Conservation (phyloP, 495 filamentous ascomycete species). For the Terfezia boudieri region DNA sequence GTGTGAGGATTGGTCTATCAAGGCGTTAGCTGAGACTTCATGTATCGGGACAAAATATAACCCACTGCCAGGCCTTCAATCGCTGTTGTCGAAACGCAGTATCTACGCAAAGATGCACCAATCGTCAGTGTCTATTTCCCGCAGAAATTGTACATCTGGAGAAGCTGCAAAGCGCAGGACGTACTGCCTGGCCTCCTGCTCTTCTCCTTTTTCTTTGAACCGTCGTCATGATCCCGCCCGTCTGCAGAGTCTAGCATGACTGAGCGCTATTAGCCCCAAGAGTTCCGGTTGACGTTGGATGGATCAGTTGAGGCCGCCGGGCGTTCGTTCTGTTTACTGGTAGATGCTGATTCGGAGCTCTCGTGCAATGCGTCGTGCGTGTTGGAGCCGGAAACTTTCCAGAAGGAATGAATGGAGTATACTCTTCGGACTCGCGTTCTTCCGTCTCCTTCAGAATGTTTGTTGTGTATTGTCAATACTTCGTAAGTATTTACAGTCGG, state of each 20-base stretch:
- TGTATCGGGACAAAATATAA: constrained; percentile 1
- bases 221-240: constrained; percentile 26
- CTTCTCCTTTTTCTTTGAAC: constrained; percentile 53
- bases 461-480: no score
- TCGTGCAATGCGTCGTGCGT: no score
- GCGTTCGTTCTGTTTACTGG: no score
- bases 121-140: constrained; percentile 1
- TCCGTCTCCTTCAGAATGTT: no score
- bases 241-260: constrained; percentile 24
- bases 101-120: constrained; percentile 28
- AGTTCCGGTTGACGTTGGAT: no score
- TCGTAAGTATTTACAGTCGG: no score
- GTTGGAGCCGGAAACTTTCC: no score
- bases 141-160: constrained; percentile 2
- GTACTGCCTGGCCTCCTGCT: constrained; percentile 66
- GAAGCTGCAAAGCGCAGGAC: constrained; percentile 15
- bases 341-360: no score
- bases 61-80: constrained; percentile 85
- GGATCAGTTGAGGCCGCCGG: no score
- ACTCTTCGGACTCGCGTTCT: no score
- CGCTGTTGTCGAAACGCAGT: constrained; percentile 84
- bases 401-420: no score
- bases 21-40: neutral
- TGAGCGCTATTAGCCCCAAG: neutral
- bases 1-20: constrained; percentile 68